phyloP scores from a whole-genome alignment of 1,284 basidiomycete species.

The Xanthoconium separans region DNA sequence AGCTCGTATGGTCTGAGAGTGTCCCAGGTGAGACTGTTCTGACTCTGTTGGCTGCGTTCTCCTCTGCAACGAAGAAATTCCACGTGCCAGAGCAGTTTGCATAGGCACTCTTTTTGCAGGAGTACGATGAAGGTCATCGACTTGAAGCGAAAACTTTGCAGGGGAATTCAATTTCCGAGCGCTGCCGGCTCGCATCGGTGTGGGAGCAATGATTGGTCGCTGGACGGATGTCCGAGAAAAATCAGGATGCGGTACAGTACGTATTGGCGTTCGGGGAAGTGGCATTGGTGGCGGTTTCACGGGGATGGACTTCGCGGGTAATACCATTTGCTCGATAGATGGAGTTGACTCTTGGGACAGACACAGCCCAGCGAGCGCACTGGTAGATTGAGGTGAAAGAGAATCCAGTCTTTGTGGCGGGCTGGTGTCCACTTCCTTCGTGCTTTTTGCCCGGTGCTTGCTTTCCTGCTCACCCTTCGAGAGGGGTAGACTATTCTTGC shows the following conservation, averaged over 20 bases:
- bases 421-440: conserved; percentile 2
- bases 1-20: conserved; percentile 12
- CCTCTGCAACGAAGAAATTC: conserved; percentile 49
- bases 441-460: conserved; percentile 3
- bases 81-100: conserved; percentile 46
- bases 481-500: conserved; percentile 1
- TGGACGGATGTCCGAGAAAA: conserved; percentile 19
- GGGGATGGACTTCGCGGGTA: not conserved
- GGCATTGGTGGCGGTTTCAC: conserved; percentile 9
- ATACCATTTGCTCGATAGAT: conserved; percentile 1
- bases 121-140: conserved; percentile 44
- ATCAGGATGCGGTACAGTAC: conserved; percentile 8
- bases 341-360: conserved; percentile 5
- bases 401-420: conserved; percentile 25
- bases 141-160: conserved; percentile 35
- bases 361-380: conserved; percentile 34
- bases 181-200: conserved; percentile 20
- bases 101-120: conserved; percentile 64
- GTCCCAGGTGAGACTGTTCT: conserved; percentile 11
- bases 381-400: conserved; percentile 38
- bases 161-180: conserved; percentile 28
- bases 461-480: conserved; percentile 3
- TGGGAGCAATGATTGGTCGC: conserved; percentile 18
- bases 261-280: conserved; percentile 13
- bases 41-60: conserved; percentile 32